Evolutionary conservation across 2,329 filamentous ascomycete genomes (phyloP), one percentile per base, ranked within the genome.

Genomic region (Colletotrichum incanum): DNA sequence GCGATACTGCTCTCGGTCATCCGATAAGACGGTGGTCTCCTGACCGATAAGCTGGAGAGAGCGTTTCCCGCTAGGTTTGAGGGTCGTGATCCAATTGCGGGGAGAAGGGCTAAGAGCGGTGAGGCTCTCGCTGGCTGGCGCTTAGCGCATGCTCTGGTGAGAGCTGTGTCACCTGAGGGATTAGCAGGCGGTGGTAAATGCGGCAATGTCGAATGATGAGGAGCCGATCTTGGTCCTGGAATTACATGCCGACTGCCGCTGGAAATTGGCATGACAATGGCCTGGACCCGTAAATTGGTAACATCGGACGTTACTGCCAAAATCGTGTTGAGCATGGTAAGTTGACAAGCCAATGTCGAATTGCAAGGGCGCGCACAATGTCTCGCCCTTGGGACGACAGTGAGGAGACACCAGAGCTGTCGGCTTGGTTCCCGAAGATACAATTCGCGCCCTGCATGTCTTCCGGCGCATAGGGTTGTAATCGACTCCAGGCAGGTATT

Each of bases 151-250:
- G 43, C 65, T 34, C 23, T 54, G 31, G 26, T n/a, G 37, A 65
- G 34, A 58, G 64, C 58, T 67, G 65, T 45, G 59, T 72, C 69
- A 69, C 59, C 65, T 72, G 65, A 69, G 65, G 59, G 59, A 64
- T 69, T 64, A 60, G 69, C 45, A 69, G 50, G 43, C 52, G 31
- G 37, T 64, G 65, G 65, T 63, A 55, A 54, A n/a, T 59, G 69
- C 65, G 65, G 69, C 37, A 64, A 59, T 43, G 20, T 20, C 28
- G 26, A 63, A 45, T 12, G 31, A 49, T 37, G 69, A 59, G 58
- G 69, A 52, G 37, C 26, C 43, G 58, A 34, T 62, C 52, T 68
- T 62, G 65, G 26, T 68, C 49, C 34, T 68, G 50, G 50, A 52
- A n/a, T 59, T 52, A 69, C 50, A 69, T 72, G 69, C 58, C 65